Evolutionary conservation across 768 basidiomycete species (phyloP), one percentile per base, ranked within the genome.

Genomic region (Tricholoma matsutake): DNA sequence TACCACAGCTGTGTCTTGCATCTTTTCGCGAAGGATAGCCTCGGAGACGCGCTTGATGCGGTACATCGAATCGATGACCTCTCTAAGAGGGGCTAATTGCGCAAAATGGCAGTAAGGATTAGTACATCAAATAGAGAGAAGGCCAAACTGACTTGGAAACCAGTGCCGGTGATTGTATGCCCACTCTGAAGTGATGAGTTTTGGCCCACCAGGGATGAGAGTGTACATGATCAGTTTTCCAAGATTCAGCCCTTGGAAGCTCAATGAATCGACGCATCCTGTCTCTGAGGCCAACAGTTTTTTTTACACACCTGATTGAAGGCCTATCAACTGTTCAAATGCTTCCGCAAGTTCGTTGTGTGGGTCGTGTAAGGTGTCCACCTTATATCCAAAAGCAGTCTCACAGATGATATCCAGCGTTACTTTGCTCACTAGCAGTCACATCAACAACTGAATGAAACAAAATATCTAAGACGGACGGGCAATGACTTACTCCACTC

Each of bases 321-420:
- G 69, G 34, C 65, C 72, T 29, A 81, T 63, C 3, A 83, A 66
- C 1, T 73, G 66, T 45, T 83, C 78, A 59, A 81, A 83, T 6
- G 82, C 81, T 32, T 75, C 71, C 8, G 81, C 78, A 16, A 83
- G 73, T 57, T 79, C 79, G 57, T 81, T 81, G 58, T 78, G 67
- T 0, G 81, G 78, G 59, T 81, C 72, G 63, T 75, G 76, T 11
- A 83, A 69, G 2, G 78, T 78, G 61, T 82, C 77, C 6, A 81
- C 62, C 37, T 72, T 68, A 65, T 83, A 83, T 11, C 79, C 80
- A 57, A 83, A 82, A 0, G 80, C 81, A 9, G 82, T 79, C 6
- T 74, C 73, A 68, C 81, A 82, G 49, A 83, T 83, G 57, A 83
- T 81, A 63, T 83, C 82, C 7, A 84, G 74, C 0, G 82, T 83